phyloP scores from a whole-genome alignment of 2,329 filamentous ascomycete genomes.

The Neofusicoccum kwambonambiense region DNA sequence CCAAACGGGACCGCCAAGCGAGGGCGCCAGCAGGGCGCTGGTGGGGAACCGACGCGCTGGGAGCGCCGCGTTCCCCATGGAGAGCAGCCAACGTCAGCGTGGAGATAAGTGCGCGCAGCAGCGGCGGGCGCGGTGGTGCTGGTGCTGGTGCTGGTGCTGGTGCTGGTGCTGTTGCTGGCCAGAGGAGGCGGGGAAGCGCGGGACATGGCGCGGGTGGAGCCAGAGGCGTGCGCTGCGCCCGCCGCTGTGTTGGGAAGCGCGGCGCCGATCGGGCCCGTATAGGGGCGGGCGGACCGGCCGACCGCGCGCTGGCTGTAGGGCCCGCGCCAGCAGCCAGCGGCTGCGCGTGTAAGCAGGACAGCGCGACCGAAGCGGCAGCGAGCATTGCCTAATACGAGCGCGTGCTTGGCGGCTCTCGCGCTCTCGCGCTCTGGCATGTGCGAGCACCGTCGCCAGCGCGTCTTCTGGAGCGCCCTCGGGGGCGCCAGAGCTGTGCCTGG shows the following conservation, averaged over 20 bases:
- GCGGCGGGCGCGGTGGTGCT: no score
- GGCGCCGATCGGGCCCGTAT: constrained; percentile 2
- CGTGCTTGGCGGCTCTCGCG: background rate
- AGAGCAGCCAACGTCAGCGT: background rate
- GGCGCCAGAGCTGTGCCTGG: background rate
- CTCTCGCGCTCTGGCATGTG: background rate
- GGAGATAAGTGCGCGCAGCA: background rate
- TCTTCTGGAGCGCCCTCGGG: no score
- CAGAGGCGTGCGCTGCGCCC: constrained; percentile 4
- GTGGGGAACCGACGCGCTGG: constrained; percentile 16
- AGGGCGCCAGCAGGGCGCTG: background rate
- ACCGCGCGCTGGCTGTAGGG: constrained; percentile 1
- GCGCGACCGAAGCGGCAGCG: background rate
- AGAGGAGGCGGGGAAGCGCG: constrained; percentile 7
- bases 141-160: no score
- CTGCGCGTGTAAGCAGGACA: background rate
- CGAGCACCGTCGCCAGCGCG: background rate
- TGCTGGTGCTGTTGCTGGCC: background rate
- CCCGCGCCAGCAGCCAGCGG: background rate
- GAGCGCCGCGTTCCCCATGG: background rate
- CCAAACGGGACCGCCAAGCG: background rate
- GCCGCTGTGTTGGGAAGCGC: background rate
- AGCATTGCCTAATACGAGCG: constrained; percentile 10
- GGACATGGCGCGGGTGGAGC: background rate
- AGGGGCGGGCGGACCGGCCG: background rate